Base-by-base conservation (phyloP, 169 alveolate genomes). In the Fabrea salina region DNA sequence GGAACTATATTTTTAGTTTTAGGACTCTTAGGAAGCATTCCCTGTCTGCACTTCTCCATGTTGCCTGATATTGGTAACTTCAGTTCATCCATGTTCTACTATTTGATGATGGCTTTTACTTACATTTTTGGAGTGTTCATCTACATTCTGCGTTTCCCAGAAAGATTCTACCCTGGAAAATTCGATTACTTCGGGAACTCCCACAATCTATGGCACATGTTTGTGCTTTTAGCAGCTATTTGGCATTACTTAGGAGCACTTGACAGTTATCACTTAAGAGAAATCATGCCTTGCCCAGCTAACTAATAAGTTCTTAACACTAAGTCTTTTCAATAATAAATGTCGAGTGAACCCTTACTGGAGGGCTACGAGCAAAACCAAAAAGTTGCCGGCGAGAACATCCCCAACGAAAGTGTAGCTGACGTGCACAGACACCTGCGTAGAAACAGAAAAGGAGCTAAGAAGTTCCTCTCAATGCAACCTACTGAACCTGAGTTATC, bases 81-180 rank as follows among this genome's bases (percentile, higher is more conserved):
- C 19, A 47, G 43, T 49, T 40, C 40, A 3, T 8, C 50, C 8
- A 35, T 80, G 16, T 22, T 51, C 16, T 75, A 57, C 33, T 77
- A 30, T 61, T 5, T 61, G 16, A 22, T 44, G n/a, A 77, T 58
- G 76, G 83, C 56, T 30, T 25, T 61, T 5, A 58, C 70, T 39
- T 88, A 91, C 75, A 71, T 79, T 49, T 33, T 68, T 11, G 96
- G 96, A 19, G 92, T 90, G 5, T 3, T 82, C 8, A 66, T 89
- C 39, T 91, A 82, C 79, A 71, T 86, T 49, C n/a, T 67, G 11
- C 80, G 92, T 61, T 66, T 80, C 25, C 96, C 96, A 47, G 94
- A 91, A 82, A 88, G 85, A 80, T 57, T 66, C 44, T 77, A 30
- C 74, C 94, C 92, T 5, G 91, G 91, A 27, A 85, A 57, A 56